A percentile compares a stretch with the other conserved stretches of the same genome.
Conservation (phyloP, 1,284 basidiomycete genomes). For the Irpex lacteus region DNA sequence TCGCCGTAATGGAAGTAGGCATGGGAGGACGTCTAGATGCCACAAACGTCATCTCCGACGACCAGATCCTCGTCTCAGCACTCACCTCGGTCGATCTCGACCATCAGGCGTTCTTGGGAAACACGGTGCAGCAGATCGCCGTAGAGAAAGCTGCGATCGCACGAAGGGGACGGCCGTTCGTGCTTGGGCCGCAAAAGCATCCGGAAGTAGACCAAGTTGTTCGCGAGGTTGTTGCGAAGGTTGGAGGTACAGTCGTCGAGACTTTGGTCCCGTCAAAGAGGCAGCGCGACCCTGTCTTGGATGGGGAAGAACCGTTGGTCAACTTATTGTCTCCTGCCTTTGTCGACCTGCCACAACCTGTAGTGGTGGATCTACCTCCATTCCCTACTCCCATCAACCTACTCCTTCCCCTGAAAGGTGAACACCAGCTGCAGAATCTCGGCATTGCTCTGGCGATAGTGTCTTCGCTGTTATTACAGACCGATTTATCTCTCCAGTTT, state of each 20-base stretch:
- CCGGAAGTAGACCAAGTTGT: constrained; percentile 37
- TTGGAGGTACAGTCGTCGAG: constrained; percentile 41
- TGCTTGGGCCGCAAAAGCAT: constrained; percentile 72
- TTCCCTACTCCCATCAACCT: constrained; percentile 42
- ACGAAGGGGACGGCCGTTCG: constrained; percentile 64
- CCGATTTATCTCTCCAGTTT: background rate
- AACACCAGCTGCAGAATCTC: constrained; percentile 83
- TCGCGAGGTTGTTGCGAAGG: constrained; percentile 28
- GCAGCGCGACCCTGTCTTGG: constrained; percentile 34
- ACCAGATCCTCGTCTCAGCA: constrained; percentile 72
- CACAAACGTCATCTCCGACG: constrained; percentile 83
- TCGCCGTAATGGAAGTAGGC: constrained; percentile 91
- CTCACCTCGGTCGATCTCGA: constrained; percentile 90
- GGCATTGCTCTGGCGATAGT: constrained; percentile 68
- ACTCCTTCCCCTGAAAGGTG: constrained; percentile 67
- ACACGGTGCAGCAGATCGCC: constrained; percentile 74
- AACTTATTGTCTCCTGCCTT: constrained; percentile 34
- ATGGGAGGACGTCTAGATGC: constrained; percentile 94
- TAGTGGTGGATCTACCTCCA: constrained; percentile 40
- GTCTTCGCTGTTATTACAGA: constrained; percentile 47
- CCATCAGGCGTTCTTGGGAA: constrained; percentile 88
- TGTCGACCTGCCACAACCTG: constrained; percentile 39
- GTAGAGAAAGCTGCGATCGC: constrained; percentile 86
- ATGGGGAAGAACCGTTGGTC: constrained; percentile 31
- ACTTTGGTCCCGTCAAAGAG: constrained; percentile 30